Percentiles rank a stretch among this genome's conserved stretches.
phyloP scores from a whole-genome alignment of 2,329 filamentous ascomycete genomes.

The Cytospora paraplurivora region DNA sequence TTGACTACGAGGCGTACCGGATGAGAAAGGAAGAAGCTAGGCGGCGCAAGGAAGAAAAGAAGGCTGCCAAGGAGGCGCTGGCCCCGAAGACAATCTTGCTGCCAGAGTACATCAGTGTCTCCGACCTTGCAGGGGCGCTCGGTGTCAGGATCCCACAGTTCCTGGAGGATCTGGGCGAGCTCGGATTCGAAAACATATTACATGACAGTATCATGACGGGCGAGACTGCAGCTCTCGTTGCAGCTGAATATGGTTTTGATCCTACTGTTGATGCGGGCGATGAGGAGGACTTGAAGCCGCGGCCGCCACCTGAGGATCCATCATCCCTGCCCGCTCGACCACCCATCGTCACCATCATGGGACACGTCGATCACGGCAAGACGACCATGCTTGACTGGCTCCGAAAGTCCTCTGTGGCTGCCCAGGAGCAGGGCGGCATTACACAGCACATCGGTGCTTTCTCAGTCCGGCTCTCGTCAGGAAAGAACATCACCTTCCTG shows the following conservation, averaged over 20 bases:
- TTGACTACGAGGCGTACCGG: constrained; percentile 42
- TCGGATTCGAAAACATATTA: constrained; percentile 86
- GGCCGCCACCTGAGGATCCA: constrained; percentile 68
- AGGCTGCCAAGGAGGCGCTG: constrained; percentile 43
- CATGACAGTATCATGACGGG: constrained; percentile 85
- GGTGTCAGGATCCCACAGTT: constrained; percentile 73
- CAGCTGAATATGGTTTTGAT: constrained; percentile 90
- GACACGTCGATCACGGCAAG: constrained; percentile 97
- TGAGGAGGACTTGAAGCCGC: constrained; percentile 69
- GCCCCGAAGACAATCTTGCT: constrained; percentile 67
- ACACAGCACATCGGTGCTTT: constrained; percentile 99
- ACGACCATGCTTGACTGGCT: constrained; percentile 94
- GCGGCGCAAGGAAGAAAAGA: constrained; percentile 47
- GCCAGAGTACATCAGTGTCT: constrained; percentile 90
- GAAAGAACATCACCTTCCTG: constrained; percentile 91
- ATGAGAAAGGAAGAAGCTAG: constrained; percentile 43
- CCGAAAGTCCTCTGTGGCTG: constrained; percentile 88
- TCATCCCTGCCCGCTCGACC: constrained; percentile 72
- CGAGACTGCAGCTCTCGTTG: constrained; percentile 87
- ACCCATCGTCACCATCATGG: constrained; percentile 98
- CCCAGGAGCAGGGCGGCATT: constrained; percentile 92
- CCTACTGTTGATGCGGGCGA: constrained; percentile 72
- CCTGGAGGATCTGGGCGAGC: constrained; percentile 71
- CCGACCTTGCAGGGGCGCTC: constrained; percentile 75
- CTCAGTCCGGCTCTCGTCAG: constrained; percentile 81